Evolutionary conservation across 1,284 basidiomycete genomes (phyloP).

Genomic region (Papiliotrema nemorosa): DNA sequence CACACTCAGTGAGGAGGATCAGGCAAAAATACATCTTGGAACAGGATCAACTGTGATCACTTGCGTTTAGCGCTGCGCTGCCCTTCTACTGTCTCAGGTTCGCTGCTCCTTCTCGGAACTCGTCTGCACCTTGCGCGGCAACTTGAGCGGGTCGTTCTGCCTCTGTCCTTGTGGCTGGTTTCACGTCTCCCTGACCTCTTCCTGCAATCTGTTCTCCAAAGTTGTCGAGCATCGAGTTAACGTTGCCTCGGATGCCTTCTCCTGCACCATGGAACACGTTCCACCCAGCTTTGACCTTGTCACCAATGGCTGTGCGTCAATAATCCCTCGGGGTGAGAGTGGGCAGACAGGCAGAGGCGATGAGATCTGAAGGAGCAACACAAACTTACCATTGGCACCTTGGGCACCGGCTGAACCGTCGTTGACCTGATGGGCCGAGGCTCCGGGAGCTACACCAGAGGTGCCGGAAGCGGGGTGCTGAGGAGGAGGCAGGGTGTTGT

Average conservation of each 20-base stretch:
- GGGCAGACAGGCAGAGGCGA: background rate
- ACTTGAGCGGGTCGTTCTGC: constrained; percentile 17
- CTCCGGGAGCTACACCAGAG: too few relatives aligned
- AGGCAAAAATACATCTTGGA: too few relatives aligned
- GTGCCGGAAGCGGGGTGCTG: constrained; percentile 4
- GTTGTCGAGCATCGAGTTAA: constrained; percentile 31
- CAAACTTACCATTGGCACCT: constrained; percentile 4
- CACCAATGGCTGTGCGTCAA: constrained; percentile 15
- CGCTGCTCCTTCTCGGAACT: constrained; percentile 21
- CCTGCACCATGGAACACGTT: constrained; percentile 27
- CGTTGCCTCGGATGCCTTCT: constrained; percentile 31
- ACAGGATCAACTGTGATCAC: background rate
- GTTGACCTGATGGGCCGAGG: background rate
- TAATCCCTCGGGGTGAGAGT: background rate
- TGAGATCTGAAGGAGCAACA: background rate
- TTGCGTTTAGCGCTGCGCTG: background rate
- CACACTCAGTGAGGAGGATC: too few relatives aligned
- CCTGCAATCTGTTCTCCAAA: constrained; percentile 25
- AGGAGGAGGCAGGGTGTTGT: background rate
- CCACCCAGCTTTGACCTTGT: constrained; percentile 28
- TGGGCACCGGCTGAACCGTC: constrained; percentile 4
- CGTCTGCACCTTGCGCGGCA: constrained; percentile 24
- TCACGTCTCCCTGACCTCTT: constrained; percentile 2
- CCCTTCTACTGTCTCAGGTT: constrained; percentile 12
- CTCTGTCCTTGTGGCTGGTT: constrained; percentile 10